Evolutionary conservation across 2,329 filamentous ascomycete species (phyloP).

Genomic region (Trichoderma aggressivum): DNA sequence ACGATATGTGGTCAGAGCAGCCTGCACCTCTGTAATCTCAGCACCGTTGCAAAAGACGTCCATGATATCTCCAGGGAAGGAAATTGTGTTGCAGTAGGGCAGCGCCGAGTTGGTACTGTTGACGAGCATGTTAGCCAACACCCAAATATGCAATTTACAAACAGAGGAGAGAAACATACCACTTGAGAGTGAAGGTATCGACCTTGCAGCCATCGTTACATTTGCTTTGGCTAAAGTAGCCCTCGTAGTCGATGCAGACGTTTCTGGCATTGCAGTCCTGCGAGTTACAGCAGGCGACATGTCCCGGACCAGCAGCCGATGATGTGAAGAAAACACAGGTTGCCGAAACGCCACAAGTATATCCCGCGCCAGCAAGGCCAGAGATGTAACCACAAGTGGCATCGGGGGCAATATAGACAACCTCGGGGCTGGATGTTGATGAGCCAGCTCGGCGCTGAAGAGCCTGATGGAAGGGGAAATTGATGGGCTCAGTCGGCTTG

Average conservation of each 20-base stretch:
- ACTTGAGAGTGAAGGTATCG: slow-evolving; percentile 44
- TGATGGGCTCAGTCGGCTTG: slow-evolving; percentile 41
- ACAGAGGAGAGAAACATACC: slow-evolving; percentile 32
- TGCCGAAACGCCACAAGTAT: slow-evolving; percentile 35
- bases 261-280: slow-evolving; percentile 34
- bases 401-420: slow-evolving; percentile 44
- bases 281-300: slow-evolving; percentile 42
- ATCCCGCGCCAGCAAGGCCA: slow-evolving; percentile 38
- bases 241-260: slow-evolving; percentile 39
- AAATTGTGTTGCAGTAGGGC: slow-evolving; percentile 46
- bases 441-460: slow-evolving; percentile 26
- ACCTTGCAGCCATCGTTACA: slow-evolving; percentile 41
- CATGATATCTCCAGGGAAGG: slow-evolving; percentile 38
- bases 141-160: not conserved
- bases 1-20: slow-evolving; percentile 40
- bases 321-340: slow-evolving; percentile 42
- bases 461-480: slow-evolving; percentile 27
- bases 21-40: slow-evolving; percentile 33
- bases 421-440: slow-evolving; percentile 22
- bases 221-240: slow-evolving; percentile 33
- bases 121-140: not conserved
- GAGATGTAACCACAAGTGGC: slow-evolving; percentile 50
- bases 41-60: slow-evolving; percentile 45
- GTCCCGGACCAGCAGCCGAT: slow-evolving; percentile 30
- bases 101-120: slow-evolving; percentile 34